Percentiles rank a stretch among this genome's conserved stretches.
phyloP scores from a whole-genome alignment of 768 basidiomycete genomes.

The Rhodotorula paludigena region DNA sequence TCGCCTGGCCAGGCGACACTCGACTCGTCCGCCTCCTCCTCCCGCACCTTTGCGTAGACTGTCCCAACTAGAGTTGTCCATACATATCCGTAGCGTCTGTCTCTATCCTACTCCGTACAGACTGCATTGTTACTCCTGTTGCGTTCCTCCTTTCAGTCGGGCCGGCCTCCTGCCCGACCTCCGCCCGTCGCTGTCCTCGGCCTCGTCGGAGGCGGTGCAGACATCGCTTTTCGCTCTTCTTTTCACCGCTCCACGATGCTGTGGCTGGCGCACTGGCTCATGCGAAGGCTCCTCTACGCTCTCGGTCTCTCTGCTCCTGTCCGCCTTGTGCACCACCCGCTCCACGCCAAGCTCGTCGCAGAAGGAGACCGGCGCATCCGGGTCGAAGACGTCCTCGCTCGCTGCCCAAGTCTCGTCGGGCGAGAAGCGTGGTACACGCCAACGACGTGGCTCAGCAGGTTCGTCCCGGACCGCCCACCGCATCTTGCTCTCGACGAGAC shows the following conservation, averaged over 20 bases:
- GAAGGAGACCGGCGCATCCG: background rate
- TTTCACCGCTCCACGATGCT: background rate
- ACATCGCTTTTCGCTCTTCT: background rate
- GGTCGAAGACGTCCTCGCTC: conserved; percentile 8
- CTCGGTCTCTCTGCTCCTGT: conserved; percentile 23
- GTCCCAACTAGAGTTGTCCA: too few species aligned
- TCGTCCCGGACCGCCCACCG: background rate
- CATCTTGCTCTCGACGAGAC: background rate
- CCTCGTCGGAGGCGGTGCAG: background rate
- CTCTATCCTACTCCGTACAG: too few species aligned
- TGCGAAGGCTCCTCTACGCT: conserved; percentile 6
- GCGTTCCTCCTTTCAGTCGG: too few species aligned
- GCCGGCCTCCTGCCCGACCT: too few species aligned
- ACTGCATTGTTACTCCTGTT: too few species aligned
- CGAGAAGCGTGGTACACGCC: conserved; percentile 25
- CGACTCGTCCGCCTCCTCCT: too few species aligned
- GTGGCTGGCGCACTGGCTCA: background rate
- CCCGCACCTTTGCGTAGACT: too few species aligned
- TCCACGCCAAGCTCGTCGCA: conserved; percentile 1
- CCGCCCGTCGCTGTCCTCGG: too few species aligned
- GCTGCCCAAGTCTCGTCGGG: conserved; percentile 18
- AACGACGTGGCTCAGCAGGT: conserved; percentile 24
- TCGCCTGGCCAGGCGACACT: too few species aligned
- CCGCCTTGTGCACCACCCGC: background rate
- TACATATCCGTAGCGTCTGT: too few species aligned